Conservation (phyloP, 169 alveolate species). For the Plasmodium yoelii region DNA sequence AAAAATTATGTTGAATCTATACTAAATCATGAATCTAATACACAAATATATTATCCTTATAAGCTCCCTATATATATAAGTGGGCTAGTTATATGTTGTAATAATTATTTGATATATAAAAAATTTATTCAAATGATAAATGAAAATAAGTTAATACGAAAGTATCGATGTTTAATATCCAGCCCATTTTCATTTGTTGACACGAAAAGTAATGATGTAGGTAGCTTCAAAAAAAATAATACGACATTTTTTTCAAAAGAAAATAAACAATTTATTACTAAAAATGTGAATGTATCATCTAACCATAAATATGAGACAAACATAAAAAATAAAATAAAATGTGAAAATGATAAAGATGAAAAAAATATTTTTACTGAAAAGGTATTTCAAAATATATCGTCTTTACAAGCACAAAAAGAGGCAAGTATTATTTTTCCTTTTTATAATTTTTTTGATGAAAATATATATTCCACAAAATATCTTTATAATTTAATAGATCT, state of each 20-base stretch:
- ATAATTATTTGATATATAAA: conserved; percentile 39
- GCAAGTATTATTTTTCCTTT: conserved; percentile 55
- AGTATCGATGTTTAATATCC: conserved; percentile 62
- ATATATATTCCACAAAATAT: conserved; percentile 42
- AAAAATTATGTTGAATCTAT: conserved; percentile 64
- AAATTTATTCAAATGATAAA: conserved; percentile 55
- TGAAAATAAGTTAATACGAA: conserved; percentile 61
- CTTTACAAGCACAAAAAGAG: conserved; percentile 59
- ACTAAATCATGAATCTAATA: conserved; percentile 13
- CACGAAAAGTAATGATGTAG: background rate
- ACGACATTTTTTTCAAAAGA: too few species aligned
- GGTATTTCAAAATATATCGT: background rate
- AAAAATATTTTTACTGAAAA: background rate
- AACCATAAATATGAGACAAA: background rate
- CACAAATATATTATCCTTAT: conserved; percentile 47
- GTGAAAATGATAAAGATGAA: background rate
- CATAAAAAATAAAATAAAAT: background rate
- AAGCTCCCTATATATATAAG: conserved; percentile 74
- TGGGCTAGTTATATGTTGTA: conserved; percentile 71
- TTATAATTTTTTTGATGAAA: conserved; percentile 67
- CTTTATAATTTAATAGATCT: conserved; percentile 14
- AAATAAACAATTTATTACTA: too few species aligned
- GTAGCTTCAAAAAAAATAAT: background rate
- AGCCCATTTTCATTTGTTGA: conserved; percentile 37
- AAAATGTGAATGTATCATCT: background rate